Evolutionary conservation across 1,139 yeast genomes (phyloP).

Genomic region (Nadsonia starkeyi-henricii): DNA sequence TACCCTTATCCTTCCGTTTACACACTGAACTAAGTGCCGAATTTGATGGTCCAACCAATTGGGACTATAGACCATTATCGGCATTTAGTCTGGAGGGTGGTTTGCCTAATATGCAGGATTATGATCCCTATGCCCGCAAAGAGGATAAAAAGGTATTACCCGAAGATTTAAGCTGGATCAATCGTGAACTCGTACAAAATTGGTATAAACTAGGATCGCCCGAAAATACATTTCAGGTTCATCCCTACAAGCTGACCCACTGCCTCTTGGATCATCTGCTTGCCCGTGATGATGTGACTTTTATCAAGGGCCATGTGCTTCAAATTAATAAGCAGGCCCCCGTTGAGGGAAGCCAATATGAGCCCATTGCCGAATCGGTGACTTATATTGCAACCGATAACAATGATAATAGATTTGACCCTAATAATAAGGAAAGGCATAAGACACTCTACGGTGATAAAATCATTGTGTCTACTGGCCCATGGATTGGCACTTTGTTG

Average conservation of each 20-base stretch:
- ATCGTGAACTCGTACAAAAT: constrained; percentile 45
- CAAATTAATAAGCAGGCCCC: constrained; percentile 20
- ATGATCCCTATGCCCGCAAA: too few relatives aligned
- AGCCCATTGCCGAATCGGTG: neutral
- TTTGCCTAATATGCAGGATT: constrained; percentile 20
- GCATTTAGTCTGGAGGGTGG: constrained; percentile 85
- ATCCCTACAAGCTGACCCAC: constrained; percentile 85
- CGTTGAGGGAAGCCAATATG: neutral
- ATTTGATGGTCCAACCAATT: constrained; percentile 69
- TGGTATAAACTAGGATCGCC: constrained; percentile 77
- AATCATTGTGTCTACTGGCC: constrained; percentile 79
- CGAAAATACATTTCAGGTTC: constrained; percentile 91
- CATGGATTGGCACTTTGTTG: constrained; percentile 84
- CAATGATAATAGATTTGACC: neutral
- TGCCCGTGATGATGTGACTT: constrained; percentile 70
- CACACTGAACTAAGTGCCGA: constrained; percentile 73
- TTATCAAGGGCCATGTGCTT: constrained; percentile 71
- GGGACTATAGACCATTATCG: constrained; percentile 87
- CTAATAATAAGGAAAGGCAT: neutral
- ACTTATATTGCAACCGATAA: neutral
- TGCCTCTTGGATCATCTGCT: constrained; percentile 67
- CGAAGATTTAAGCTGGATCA: constrained; percentile 68
- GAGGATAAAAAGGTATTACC: constrained; percentile 34
- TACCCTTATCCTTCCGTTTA: constrained; percentile 71
- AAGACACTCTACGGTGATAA: constrained; percentile 44